Conservation (phyloP, 768 basidiomycete species). For the Vishniacozyma victoriae region DNA sequence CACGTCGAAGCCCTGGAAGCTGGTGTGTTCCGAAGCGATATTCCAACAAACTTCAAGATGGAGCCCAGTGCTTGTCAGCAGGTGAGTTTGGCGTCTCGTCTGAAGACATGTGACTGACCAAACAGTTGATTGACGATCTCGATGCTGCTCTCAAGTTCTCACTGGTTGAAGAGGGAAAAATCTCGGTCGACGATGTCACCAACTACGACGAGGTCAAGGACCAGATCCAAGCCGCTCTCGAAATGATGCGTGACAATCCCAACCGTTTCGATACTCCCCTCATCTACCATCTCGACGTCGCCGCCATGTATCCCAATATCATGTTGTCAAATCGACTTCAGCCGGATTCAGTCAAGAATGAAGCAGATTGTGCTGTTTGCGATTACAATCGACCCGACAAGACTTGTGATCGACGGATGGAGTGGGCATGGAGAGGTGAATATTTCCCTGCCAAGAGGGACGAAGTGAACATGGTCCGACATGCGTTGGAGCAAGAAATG, state of each 20-base stretch:
- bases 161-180: conserved; percentile 71
- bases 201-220: conserved; percentile 91
- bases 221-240: conserved; percentile 69
- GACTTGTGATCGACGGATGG: conserved; percentile 81
- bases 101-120: not conserved
- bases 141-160: conserved; percentile 87
- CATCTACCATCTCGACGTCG: conserved; percentile 97
- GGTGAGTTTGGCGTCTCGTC: conserved; percentile 51
- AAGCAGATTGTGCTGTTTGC: conserved; percentile 93
- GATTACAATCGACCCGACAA: conserved; percentile 97
- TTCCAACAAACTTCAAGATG: conserved; percentile 89
- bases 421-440: conserved; percentile 99
- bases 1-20: conserved; percentile 98
- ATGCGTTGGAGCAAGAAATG: conserved; percentile 87
- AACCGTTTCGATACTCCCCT: conserved; percentile 82
- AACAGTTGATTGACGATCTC: conserved; percentile 83
- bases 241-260: conserved; percentile 85
- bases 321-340: conserved; percentile 99
- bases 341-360: conserved; percentile 95
- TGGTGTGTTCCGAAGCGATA: conserved; percentile 95
- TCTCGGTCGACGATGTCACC: conserved; percentile 71
- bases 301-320: conserved; percentile 99
- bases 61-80: conserved; percentile 78
- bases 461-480: conserved; percentile 98
- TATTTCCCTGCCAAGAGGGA: conserved; percentile 96